phyloP scores from a whole-genome alignment of 2,329 filamentous ascomycete genomes.

The Samsoniella hepiali region DNA sequence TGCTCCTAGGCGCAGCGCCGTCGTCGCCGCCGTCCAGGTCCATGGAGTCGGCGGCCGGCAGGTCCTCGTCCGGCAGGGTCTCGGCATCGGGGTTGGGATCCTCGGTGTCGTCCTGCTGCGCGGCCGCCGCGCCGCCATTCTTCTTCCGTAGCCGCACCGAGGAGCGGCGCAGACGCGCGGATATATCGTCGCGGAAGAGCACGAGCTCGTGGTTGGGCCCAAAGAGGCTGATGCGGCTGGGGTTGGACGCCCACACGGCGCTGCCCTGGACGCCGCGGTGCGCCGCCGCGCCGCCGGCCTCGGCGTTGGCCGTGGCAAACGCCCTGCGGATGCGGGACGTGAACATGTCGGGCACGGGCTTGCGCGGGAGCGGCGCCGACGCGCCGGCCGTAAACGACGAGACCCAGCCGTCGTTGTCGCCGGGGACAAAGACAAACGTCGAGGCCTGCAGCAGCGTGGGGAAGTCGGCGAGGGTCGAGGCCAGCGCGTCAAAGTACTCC shows the following conservation, averaged over 20 bases:
- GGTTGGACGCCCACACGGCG: conserved; percentile 87
- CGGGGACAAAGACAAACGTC: conserved; percentile 89
- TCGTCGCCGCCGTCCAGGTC: conserved; percentile 35
- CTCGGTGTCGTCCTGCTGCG: conserved; percentile 34
- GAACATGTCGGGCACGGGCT: conserved; percentile 80
- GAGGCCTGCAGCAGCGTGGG: conserved; percentile 73
- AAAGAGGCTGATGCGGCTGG: conserved; percentile 76
- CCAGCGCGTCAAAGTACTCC: conserved; percentile 88
- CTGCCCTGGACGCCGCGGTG: conserved; percentile 43
- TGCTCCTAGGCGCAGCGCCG: background rate
- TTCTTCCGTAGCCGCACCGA: conserved; percentile 65
- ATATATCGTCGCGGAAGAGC: conserved; percentile 83
- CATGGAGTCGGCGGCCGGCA: conserved; percentile 33
- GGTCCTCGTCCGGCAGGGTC: background rate
- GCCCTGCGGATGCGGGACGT: conserved; percentile 80
- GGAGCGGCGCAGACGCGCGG: conserved; percentile 71
- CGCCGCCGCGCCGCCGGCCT: conserved; percentile 43
- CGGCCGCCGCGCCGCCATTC: background rate
- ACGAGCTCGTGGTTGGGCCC: conserved; percentile 85
- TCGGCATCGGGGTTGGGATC: conserved; percentile 21
- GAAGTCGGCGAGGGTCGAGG: conserved; percentile 78
- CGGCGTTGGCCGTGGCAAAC: conserved; percentile 74
- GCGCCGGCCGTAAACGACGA: conserved; percentile 79
- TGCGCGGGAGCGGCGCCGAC: conserved; percentile 65
- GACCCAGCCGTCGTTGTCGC: conserved; percentile 96